Evolutionary conservation across 2,329 filamentous ascomycete genomes (phyloP), one percentile per base, ranked within the genome.

Genomic region (Phialophora macrospora): DNA sequence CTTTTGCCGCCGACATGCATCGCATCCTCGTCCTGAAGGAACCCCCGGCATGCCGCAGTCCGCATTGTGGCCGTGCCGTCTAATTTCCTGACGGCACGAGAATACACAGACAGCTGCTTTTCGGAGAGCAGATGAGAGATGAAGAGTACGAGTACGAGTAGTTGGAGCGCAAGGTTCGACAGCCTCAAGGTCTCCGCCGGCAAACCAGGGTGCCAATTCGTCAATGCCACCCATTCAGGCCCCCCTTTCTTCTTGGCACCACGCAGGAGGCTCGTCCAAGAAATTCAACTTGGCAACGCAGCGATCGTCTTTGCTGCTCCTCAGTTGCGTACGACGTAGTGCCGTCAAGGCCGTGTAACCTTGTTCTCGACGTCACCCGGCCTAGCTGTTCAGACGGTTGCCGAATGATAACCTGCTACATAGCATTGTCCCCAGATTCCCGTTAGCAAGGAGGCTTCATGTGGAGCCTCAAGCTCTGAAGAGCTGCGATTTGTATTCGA

Each of bases 1-100:
- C 78, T 84, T 84, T 68, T 83, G 80, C 68, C 78, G 81, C 38
- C 82, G 79, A 69, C 82, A 85, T 14, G 77, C 81, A 63, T 84
- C 80, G 68, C 83, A 85, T 38, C 80, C 83, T 64, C 80, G 79
- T 58, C 81, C 79, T 8, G 80, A 80, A 24, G 83, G 83, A 20
- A 85, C 83, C 26, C 83, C 83, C 0, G 82, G 81, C 83, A 85
- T 61, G 32, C 30, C 22, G 44, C 20, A 60, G 11, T 44, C 32
- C 11, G 46, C 20, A 60, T n/a, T 17, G 1, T 9, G 14, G 14
- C 7, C 12, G 3, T 44, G 34, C 9, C 32, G 3, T 52, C 12
- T 26, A 5, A 34, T 30, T 2, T 34, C 11, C 30, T 32, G 17
- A 17, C 11, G 57, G 44, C n/a, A 52, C 38, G 8, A 14, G 48